Evolutionary conservation across 305 asterid species (phyloP), one percentile per base, ranked within the genome.

Genomic region (Plantago coronopus): DNA sequence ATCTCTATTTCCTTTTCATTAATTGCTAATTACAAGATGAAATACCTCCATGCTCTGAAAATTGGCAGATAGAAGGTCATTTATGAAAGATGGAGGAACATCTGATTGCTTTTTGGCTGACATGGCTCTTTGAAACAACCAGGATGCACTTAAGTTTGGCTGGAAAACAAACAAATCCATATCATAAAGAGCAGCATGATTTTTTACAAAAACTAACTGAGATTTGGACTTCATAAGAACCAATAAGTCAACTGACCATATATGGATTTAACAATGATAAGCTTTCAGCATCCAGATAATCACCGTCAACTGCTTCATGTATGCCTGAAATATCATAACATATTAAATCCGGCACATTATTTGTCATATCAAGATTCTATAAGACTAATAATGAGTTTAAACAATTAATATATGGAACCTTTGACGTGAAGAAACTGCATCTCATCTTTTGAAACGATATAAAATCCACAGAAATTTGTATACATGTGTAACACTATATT

Each of bases 121-220:
- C 98, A 91, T 91, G 69, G 98, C 98, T 76, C 88, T 70, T 88
- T 91, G 98, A 71, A 91, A 91, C 77, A 91, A 50, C 98, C 98
- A 91, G 18, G 96, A 86, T 34, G 98, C 83, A 44, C 98, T 86
- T 69, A 91, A 76, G 76, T 91, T 91, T 0, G 98, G 98, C 98
- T 91, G 89, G 65, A 74, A 53, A 38, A 27, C 57, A 62, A 50
- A 27, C 7, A 27, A 27, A 27, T 27, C n/a, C n/a, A 68, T 67
- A 72, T 67, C 17, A 60, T 20, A 12, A 65, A 40, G 50, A 62
- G 49, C 25, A 65, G 48, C 47, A 51, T 20, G 57, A 16, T 25
- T 16, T 27, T 23, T 42, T 46, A 27, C 25, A 19, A 46, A 59
- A 11, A 23, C 2, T 43, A 49, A 23, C 2, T 34, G 12, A 34